Percentiles rank a stretch among this genome's conserved stretches.
phyloP scores from a whole-genome alignment of 345 rosid species.

The Crucihimalaya himalaica region DNA sequence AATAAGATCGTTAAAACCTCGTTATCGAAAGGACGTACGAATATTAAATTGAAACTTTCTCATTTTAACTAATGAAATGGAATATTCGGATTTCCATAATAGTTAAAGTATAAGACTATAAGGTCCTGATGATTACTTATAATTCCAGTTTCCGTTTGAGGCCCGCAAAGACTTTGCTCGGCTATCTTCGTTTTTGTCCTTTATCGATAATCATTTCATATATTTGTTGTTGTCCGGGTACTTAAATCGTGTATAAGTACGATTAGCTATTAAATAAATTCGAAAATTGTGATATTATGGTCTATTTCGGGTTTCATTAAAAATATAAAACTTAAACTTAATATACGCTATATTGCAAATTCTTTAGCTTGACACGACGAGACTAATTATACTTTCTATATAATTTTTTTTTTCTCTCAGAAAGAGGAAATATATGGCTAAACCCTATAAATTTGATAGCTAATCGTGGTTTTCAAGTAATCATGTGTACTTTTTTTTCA shows the following conservation, averaged over 20 bases:
- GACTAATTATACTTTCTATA: not conserved
- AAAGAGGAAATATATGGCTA: not conserved
- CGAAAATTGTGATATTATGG: not conserved
- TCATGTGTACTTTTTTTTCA: not conserved
- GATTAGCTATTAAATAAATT: not conserved
- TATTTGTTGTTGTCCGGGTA: not conserved
- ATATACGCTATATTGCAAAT: not conserved
- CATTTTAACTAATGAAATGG: not conserved
- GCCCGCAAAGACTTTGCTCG: conserved; percentile 39
- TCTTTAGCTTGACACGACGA: conserved; percentile 5
- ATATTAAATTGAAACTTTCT: conserved; percentile 18
- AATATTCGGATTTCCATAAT: conserved; percentile 11
- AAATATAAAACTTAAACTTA: not conserved
- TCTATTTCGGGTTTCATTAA: not conserved
- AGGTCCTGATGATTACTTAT: conserved; percentile 29
- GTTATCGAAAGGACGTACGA: conserved; percentile 37
- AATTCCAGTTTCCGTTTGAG: conserved; percentile 34
- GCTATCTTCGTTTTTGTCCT: conserved; percentile 11
- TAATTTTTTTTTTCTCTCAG: not conserved
- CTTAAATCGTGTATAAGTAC: not conserved
- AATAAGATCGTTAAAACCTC: conserved; percentile 40
- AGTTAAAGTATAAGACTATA: conserved; percentile 13
- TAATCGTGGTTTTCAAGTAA: conserved; percentile 23
- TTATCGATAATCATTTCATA: conserved; percentile 17
- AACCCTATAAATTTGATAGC: not conserved